Conservation (phyloP, 2,329 filamentous ascomycete species). For the Metarhizium sp. region DNA sequence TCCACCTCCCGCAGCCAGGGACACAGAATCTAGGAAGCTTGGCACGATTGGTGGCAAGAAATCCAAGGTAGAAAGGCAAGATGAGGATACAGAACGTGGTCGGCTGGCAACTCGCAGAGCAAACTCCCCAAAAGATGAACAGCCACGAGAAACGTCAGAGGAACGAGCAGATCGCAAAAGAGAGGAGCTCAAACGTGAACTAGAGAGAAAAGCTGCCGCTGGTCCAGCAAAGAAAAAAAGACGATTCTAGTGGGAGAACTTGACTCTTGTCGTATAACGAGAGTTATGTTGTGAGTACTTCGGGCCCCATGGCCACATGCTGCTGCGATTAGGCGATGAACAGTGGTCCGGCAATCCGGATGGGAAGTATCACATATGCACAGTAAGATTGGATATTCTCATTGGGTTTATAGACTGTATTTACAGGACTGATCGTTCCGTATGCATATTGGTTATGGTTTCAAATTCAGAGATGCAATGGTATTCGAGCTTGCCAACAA, state of each 20-base stretch:
- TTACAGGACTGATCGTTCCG: not conserved
- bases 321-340: too few relatives aligned
- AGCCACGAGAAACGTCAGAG: slow-evolving; percentile 31
- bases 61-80: slow-evolving; percentile 1
- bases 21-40: slow-evolving; percentile 15
- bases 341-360: too few relatives aligned
- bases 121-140: slow-evolving; percentile 16
- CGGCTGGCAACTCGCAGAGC: slow-evolving; percentile 12
- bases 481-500: not conserved
- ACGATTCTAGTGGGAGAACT: slow-evolving; percentile 26
- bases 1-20: not conserved
- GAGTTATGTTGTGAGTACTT: too few relatives aligned
- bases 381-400: too few relatives aligned
- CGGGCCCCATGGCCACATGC: too few relatives aligned
- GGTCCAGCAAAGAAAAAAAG: slow-evolving; percentile 48
- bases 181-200: slow-evolving; percentile 40
- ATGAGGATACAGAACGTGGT: slow-evolving; percentile 9
- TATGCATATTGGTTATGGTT: not conserved
- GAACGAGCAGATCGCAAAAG: slow-evolving; percentile 40
- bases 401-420: too few relatives aligned
- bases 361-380: too few relatives aligned
- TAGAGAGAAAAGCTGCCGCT: slow-evolving; percentile 38
- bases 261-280: not conserved
- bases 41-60: slow-evolving; percentile 23
- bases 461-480: not conserved